Evolutionary conservation across 83 land plant species (phyloP), one percentile per base, ranked within the genome.

Genomic region (Isoetes engelmannii): DNA sequence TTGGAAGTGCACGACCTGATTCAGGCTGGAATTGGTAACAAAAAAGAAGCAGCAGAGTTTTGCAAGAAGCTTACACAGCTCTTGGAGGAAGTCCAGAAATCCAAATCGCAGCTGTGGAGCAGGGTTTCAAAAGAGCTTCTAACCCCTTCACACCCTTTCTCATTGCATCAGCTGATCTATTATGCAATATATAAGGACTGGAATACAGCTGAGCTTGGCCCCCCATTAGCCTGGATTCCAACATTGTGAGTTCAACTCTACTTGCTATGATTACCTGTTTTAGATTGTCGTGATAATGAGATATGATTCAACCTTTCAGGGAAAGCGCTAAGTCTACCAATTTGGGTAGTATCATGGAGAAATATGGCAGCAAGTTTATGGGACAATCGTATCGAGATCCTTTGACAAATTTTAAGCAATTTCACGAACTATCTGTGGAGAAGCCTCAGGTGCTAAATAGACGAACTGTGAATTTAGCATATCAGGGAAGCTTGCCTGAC

Each of bases 221-320:
- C 86, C 42, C 87, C 95, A 51, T 89, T 89, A 4, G 92, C 87
- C 47, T 92, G 97, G 97, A 63, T 82, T 47, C 97, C 97, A 20
- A 74, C 79, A 50, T 59, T 74, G 94, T 92, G 67, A 75, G 76
- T 21, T 9, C 47, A 20, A 18, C 19, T 19, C 19, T 59, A 8
- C 8, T 42, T 59, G 28, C 37, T 28, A 28, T 28, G 37, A 28
- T 0, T 0, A 28, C 37, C 37, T 28, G 37, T 2, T 28, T 2
- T 28, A 28, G 37, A 28, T 28, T 28, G 37, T 28, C 37, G 37
- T 28, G 37, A 28, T 28, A 28, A 28, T 2, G 2, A 28, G 37
- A 28, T 28, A 28, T 2, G 37, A 28, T 28, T 28, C 37, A 28
- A 28, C 37, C 4, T 42, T 47, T 17, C 72, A 90, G 96, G 75